Conservation (phyloP, 2,329 filamentous ascomycete genomes). For the Beauveria sp. region DNA sequence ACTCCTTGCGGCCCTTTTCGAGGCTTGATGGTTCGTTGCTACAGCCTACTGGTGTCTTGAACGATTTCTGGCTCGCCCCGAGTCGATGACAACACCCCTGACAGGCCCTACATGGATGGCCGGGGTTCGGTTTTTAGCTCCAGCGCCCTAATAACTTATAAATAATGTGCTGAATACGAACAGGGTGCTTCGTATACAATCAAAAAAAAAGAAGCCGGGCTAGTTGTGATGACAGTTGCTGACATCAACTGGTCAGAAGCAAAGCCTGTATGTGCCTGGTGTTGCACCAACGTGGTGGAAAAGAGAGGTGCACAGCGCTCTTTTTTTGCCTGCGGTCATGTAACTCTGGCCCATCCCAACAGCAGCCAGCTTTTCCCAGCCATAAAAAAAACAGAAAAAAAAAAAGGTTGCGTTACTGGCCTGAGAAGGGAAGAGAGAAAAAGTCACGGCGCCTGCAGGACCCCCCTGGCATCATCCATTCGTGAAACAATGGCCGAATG, state of each 20-base stretch:
- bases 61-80: neutral
- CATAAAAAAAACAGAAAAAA: neutral
- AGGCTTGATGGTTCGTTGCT: too few species aligned
- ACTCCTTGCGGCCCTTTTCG: neutral
- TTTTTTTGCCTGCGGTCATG: neutral
- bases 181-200: neutral
- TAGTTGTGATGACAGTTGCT: neutral
- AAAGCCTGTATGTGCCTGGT: neutral
- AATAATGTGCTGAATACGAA: slow-evolving; percentile 1
- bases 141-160: neutral
- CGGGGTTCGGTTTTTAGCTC: neutral
- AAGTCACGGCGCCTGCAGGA: slow-evolving; percentile 4
- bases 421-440: neutral
- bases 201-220: neutral
- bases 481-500: slow-evolving; percentile 7
- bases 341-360: neutral
- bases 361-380: neutral
- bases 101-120: neutral
- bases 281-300: neutral
- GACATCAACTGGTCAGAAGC: neutral
- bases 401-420: neutral
- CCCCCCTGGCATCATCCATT: neutral
- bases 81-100: neutral
- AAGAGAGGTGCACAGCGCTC: slow-evolving; percentile 3
- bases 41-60: too few species aligned